These are phyloP conservation scores for Talaromyces sp. DNA, from an alignment of 2,329 filamentous ascomycete species.

Conservation along the genomic window DNA sequence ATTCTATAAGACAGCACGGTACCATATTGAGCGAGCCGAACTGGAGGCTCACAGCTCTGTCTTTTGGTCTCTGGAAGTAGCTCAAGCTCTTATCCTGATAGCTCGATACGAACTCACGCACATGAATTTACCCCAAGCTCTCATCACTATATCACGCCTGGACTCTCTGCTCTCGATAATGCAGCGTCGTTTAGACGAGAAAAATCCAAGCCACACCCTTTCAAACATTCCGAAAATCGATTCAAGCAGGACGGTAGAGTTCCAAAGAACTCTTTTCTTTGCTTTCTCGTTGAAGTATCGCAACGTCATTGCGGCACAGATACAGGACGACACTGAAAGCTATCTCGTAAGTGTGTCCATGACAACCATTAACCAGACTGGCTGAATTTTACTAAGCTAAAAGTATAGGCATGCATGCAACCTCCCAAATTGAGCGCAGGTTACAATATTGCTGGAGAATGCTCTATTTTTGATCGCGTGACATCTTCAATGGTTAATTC, in stretches of 20 bases:
- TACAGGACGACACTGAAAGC: neutral
- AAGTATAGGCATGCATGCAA: neutral
- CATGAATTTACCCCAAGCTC: neutral
- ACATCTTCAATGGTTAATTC: neutral
- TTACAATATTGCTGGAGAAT: neutral
- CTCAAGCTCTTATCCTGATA: neutral
- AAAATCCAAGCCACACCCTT: neutral
- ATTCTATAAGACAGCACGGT: neutral
- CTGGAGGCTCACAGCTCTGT: neutral
- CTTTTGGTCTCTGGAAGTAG: neutral
- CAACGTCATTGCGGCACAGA: neutral
- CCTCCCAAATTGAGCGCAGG: neutral
- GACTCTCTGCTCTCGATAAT: neutral
- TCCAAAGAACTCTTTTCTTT: neutral
- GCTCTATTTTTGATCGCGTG: neutral
- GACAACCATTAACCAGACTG: too few relatives aligned
- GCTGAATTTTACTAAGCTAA: too few relatives aligned
- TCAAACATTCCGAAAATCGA: neutral
- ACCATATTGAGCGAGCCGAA: neutral
- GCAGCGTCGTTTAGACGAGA: neutral
- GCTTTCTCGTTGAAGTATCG: neutral
- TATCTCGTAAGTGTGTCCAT: neutral
- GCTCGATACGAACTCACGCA: neutral
- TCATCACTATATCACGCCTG: neutral
- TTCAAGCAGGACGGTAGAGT: neutral